A percentile compares a stretch with the other conserved stretches of the same genome.
Evolutionary conservation across 108 stramenopile genomes (phyloP).

Genomic region (Cyclotella atomus): DNA sequence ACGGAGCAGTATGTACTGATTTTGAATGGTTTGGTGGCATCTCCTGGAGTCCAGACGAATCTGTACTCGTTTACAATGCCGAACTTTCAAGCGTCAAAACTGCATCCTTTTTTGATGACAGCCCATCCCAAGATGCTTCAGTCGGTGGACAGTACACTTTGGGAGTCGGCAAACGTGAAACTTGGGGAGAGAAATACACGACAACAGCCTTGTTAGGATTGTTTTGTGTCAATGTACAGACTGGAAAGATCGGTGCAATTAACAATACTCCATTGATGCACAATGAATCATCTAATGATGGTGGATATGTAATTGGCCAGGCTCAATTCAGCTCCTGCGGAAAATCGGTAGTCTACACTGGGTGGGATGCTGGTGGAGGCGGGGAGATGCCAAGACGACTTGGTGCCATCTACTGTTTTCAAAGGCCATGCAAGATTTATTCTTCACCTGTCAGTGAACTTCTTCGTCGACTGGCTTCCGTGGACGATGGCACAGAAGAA

Average conservation of each 20-base stretch:
- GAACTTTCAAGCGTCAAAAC: conserved; percentile 63
- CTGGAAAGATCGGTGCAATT: conserved; percentile 60
- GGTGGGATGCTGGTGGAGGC: conserved; percentile 79
- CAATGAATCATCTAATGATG: conserved; percentile 20
- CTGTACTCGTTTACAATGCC: conserved; percentile 65
- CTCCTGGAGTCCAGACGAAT: conserved; percentile 67
- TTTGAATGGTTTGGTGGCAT: conserved; percentile 70
- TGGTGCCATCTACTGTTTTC: conserved; percentile 77
- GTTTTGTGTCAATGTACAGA: conserved; percentile 59
- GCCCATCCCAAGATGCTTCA: conserved; percentile 3
- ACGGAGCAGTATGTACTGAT: conserved; percentile 72
- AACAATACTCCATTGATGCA: conserved; percentile 57
- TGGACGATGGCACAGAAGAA: conserved; percentile 4
- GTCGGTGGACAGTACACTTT: conserved; percentile 69
- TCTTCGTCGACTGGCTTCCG: conserved; percentile 40
- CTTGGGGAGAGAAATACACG: conserved; percentile 79
- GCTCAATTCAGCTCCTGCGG: conserved; percentile 61
- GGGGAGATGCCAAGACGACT: conserved; percentile 65
- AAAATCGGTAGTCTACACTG: conserved; percentile 67
- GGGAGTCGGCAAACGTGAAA: conserved; percentile 69
- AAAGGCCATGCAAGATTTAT: conserved; percentile 72
- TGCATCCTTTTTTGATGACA: conserved; percentile 46
- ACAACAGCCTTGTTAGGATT: conserved; percentile 63
- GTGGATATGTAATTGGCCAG: conserved; percentile 63
- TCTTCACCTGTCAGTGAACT: conserved; percentile 56